Conservation (phyloP, 148 eudicot species). For the Rheum nobile region DNA sequence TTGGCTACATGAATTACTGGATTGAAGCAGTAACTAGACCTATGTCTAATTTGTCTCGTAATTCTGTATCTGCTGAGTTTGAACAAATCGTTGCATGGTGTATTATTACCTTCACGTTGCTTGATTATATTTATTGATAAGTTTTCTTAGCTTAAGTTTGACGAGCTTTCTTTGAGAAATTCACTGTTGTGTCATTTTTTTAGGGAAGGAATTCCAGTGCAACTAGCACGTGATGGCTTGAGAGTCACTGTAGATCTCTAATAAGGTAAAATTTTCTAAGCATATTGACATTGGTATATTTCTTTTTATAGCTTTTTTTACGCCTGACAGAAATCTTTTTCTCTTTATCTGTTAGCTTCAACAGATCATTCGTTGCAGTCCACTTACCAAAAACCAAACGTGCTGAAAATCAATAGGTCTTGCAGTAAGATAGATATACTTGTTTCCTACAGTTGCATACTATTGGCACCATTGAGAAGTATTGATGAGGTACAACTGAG, state of each 20-base stretch:
- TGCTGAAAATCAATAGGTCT: neutral
- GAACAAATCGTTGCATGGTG: neutral
- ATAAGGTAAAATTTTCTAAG: slow-evolving; percentile 20
- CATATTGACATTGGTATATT: neutral
- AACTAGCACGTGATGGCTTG: slow-evolving; percentile 90
- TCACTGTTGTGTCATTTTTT: slow-evolving; percentile 5
- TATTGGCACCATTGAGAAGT: neutral
- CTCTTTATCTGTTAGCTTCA: neutral
- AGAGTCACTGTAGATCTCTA: slow-evolving; percentile 63
- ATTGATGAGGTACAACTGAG: neutral
- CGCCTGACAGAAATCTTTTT: neutral
- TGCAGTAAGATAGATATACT: neutral
- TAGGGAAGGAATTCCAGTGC: slow-evolving; percentile 87
- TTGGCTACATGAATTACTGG: neutral
- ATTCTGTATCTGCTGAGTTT: neutral
- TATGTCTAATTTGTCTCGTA: neutral
- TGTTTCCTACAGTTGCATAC: neutral
- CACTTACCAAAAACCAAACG: neutral
- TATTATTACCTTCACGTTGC: neutral
- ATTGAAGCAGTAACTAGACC: neutral
- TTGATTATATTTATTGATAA: neutral
- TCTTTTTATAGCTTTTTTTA: neutral
- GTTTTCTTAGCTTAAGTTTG: neutral
- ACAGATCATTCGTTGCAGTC: neutral
- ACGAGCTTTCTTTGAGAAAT: neutral